Evolutionary conservation across 108 stramenopile species (phyloP), one percentile per base, ranked within the genome.

Genomic region (Pinguiococcus pyrenoidosus): DNA sequence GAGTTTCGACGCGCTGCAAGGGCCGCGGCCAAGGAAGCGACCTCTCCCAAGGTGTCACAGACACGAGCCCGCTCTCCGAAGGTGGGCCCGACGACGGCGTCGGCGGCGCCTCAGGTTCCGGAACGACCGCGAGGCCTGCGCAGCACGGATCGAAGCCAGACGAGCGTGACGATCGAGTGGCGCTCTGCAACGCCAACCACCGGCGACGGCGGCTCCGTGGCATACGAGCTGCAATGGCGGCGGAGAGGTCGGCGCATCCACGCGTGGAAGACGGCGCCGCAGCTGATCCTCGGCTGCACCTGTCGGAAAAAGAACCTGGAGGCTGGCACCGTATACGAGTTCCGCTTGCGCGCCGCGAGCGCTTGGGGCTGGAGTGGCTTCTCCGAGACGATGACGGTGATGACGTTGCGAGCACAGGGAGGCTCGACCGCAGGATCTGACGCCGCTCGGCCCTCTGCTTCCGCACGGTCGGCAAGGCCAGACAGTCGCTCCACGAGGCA

Each of bases 191-290:
- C n/a, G n/a, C n/a, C n/a, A n/a, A n/a, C n/a, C n/a, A n/a, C n/a
- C n/a, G 25, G 44, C 21, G 25, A 16, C n/a, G 35, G 28, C n/a
- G 25, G 29, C 12, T 39, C 32, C 1, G 30, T 29, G 17, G 63
- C 63, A 0, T 64, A 46, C 44, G 63, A 64, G 45, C 32, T 64
- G 23, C 63, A 64, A 59, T 64, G 63, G 63, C 52, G 63, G 32
- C 44, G 20, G 24, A 14, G 63, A 4, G 63, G 59, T 21, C 30
- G 43, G n/a, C 13, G 29, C 39, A 38, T 41, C 12, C 22, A 21
- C 21, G 57, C 52, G 24, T 64, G 63, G 63, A 23, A 54, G 28
- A 60, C 63, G 4, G 39, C 59, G 10, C 34, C 51, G 1, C 54
- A 41, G 26, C 54, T 64, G 1, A 59, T 64, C 1, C 49, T 64